These are phyloP conservation scores for Glebionis coronaria DNA, from an alignment of 129 eudicot genomes.

Conservation along the genomic window DNA sequence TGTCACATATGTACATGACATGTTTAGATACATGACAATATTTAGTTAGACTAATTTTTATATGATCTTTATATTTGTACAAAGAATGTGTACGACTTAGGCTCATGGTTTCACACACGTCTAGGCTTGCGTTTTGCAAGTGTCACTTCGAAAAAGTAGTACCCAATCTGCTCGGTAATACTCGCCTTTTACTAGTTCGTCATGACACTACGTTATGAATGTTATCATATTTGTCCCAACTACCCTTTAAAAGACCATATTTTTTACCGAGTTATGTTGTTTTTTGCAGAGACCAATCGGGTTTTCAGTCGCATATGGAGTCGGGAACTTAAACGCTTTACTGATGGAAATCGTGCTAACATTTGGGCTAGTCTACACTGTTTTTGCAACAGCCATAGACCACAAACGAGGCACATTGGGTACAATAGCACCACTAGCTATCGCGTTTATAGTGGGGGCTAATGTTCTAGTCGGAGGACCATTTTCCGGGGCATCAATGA, in stretches of 20 bases:
- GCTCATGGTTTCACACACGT: no score
- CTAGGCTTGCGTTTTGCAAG: no score
- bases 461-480: slow-evolving; percentile 86
- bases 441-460: slow-evolving; percentile 73
- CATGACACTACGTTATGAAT: background rate
- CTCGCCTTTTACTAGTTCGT: background rate
- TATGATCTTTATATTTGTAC: no score
- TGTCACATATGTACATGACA: no score
- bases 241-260: no score
- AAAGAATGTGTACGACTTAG: no score
- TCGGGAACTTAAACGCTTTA: slow-evolving; percentile 50
- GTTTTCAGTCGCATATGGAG: slow-evolving; percentile 50
- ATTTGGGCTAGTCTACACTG: slow-evolving; percentile 60
- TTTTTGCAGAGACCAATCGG: slow-evolving; percentile 60
- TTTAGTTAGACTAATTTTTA: no score
- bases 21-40: no score
- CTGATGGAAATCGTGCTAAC: slow-evolving; percentile 63
- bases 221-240: background rate
- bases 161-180: no score
- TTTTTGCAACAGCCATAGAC: slow-evolving; percentile 64
- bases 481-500: slow-evolving; percentile 80
- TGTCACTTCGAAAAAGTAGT: no score
- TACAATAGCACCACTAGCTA: slow-evolving; percentile 77
- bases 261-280: background rate
- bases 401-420: slow-evolving; percentile 71